Conservation (phyloP, 75 land plant species). For the Pinus tabuliformis region DNA sequence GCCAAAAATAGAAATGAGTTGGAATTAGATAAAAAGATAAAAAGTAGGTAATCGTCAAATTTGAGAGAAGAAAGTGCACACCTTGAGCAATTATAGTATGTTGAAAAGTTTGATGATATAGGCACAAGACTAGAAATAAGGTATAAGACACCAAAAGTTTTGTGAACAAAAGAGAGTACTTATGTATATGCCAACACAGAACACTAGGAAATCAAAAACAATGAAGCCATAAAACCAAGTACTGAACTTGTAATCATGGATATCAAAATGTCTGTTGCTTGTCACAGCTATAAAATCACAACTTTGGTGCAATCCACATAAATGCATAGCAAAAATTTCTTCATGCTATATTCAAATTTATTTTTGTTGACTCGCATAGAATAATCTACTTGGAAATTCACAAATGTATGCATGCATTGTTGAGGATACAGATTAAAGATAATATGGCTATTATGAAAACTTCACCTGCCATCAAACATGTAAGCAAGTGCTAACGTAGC, state of each 20-base stretch:
- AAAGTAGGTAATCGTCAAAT: too few species aligned
- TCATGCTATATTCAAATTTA: not conserved
- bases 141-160: not conserved
- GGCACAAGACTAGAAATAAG: not conserved
- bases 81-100: not conserved
- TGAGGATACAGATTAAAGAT: not conserved
- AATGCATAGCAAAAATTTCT: too few species aligned
- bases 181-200: not conserved
- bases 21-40: too few species aligned
- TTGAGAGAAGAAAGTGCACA: not conserved
- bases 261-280: not conserved
- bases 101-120: not conserved
- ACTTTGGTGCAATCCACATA: not conserved
- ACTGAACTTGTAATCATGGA: not conserved
- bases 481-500: slow-evolving; percentile 96
- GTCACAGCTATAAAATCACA: not conserved
- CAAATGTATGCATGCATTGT: not conserved
- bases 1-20: too few species aligned
- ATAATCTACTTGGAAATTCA: not conserved
- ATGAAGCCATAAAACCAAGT: not conserved
- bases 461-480: slow-evolving; percentile 99
- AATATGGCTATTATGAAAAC: not conserved
- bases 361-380: not conserved
- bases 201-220: not conserved
- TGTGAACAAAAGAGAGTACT: not conserved